Base-by-base conservation (phyloP, 305 asterid species). In the Withania somnifera region DNA sequence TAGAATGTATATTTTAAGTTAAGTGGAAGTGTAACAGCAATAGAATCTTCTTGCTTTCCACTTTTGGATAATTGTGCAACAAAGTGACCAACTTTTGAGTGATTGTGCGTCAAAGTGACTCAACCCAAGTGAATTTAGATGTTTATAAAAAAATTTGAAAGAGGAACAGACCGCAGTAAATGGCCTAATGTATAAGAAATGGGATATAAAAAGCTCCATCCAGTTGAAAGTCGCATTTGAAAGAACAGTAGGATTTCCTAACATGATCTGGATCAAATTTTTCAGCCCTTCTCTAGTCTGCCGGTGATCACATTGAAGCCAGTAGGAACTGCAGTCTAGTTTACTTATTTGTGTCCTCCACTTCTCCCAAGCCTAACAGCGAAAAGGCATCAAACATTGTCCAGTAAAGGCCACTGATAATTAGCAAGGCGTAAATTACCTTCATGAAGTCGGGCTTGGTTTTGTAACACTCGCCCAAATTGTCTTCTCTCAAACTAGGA, bases 371-470 rank as follows among this genome's bases (percentile, higher is more conserved):
- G 98, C 98, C 99, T 94, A 84, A 81, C 58, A 89, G 80, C 63
- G 77, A 84, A 64, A 85, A 83, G 52, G 71, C 50, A 82, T 84
- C 84, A 84, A 78, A 57, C 11, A 47, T 36, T 57, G 61, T 66
- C 75, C 77, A 2, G 34, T 64, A 83, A 83, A 9, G 42, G 58
- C 73, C 82, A 19, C 3, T n/a, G n/a, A 75, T 50, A 61, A 17
- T 75, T 75, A 75, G 80, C 42, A 79, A 80, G 71, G 28, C 54
- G 69, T 56, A 36, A 73, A 58, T 78, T 90, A 94, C 98, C 96
- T 93, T 94, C 97, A 96, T 88, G 85, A 96, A 96, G 85, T 93
- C 98, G 4, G 97, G 97, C 89, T 93, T 96, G 83, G 91, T 89
- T 78, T 85, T 86, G 87, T 90, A 92, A 89, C 98, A 93, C 84